Conservation (phyloP, 2,329 filamentous ascomycete genomes). For the Pezicula rhizophila region DNA sequence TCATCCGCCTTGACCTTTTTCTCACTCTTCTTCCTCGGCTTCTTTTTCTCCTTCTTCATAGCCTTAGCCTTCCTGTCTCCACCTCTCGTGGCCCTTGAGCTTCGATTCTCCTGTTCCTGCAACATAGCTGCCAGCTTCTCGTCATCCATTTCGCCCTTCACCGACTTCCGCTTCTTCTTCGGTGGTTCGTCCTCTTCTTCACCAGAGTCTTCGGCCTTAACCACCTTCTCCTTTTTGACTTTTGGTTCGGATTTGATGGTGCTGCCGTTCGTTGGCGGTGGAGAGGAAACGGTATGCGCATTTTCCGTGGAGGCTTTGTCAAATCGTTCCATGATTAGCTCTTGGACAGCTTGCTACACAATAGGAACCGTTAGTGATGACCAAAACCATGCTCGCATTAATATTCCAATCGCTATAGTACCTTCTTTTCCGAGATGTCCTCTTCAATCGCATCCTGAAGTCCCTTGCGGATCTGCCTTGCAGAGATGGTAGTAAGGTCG, state of each 20-base stretch:
- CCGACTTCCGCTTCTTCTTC: constrained; percentile 53
- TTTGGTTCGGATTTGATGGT: constrained; percentile 9
- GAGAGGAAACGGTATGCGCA: constrained; percentile 4
- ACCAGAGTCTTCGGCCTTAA: constrained; percentile 20
- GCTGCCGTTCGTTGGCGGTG: constrained; percentile 15
- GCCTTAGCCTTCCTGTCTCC: constrained; percentile 50
- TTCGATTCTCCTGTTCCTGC: constrained; percentile 84
- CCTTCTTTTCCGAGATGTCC: constrained; percentile 33
- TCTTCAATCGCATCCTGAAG: constrained; percentile 26
- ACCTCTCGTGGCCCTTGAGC: constrained; percentile 66
- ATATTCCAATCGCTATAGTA: constrained; percentile 3
- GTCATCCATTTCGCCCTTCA: constrained; percentile 69
- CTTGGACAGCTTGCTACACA: constrained; percentile 42
- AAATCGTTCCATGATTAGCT: constrained; percentile 50
- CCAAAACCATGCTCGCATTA: background rate
- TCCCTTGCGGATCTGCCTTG: constrained; percentile 31
- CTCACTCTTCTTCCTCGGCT: constrained; percentile 59
- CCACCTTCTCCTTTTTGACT: constrained; percentile 14
- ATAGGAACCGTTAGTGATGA: background rate
- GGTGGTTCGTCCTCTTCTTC: constrained; percentile 36
- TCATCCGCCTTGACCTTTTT: constrained; percentile 73
- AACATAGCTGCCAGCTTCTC: constrained; percentile 80
- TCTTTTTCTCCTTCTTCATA: constrained; percentile 56
- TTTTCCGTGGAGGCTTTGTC: constrained; percentile 33
- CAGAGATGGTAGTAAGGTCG: constrained; percentile 31